A percentile compares a stretch with the other conserved stretches of the same genome.
These are phyloP conservation scores for Andrographis paniculata DNA, from an alignment of 305 asterid genomes.

Conservation along the genomic window DNA sequence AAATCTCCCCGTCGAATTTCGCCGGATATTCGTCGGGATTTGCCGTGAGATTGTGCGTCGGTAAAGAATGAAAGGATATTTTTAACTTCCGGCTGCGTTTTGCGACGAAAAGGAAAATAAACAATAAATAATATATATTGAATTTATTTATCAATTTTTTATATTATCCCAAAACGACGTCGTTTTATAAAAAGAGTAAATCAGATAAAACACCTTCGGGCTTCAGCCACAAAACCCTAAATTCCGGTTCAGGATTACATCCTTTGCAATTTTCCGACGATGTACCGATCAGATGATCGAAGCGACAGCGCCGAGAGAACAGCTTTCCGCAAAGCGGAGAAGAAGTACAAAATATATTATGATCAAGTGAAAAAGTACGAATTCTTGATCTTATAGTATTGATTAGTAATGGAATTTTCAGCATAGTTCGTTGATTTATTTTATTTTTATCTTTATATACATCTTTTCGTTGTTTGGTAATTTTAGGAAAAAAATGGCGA, in stretches of 20 bases:
- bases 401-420: neutral
- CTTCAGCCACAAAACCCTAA: constrained; percentile 16
- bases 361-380: constrained; percentile 56
- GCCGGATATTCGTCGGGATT: constrained; percentile 3
- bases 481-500: constrained; percentile 56
- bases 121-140: too few relatives aligned
- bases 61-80: too few relatives aligned
- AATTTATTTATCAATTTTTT: too few relatives aligned
- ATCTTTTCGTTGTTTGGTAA: neutral
- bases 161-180: too few relatives aligned
- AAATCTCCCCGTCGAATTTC: constrained; percentile 6
- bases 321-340: constrained; percentile 82
- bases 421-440: neutral
- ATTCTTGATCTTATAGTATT: neutral
- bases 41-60: too few relatives aligned
- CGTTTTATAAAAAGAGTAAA: too few relatives aligned
- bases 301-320: constrained; percentile 67
- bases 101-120: too few relatives aligned
- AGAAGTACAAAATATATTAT: constrained; percentile 85
- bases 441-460: neutral
- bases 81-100: too few relatives aligned
- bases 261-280: constrained; percentile 12
- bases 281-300: constrained; percentile 51
- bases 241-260: neutral
- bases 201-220: neutral